Base-by-base conservation (phyloP, 441 rosid species). In the Brassica hybrid region DNA sequence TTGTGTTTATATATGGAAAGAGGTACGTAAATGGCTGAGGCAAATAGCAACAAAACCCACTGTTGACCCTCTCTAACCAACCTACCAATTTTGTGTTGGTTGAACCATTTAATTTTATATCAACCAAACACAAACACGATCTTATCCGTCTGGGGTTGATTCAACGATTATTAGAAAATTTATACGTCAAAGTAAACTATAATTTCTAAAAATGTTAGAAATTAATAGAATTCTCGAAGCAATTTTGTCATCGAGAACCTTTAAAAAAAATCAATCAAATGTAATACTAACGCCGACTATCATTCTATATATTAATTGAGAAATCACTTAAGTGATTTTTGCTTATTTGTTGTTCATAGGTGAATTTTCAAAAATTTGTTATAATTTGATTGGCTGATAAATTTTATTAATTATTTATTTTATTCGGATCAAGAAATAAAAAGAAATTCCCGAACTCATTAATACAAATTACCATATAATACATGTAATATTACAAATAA, bases 11-110 rank as follows among this genome's bases (percentile, higher is more conserved):
- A 63, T 54, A 34, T 50, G 36, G 4, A 67, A 56, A 13, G 9
- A 70, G 56, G 73, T 56, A 43, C 12, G 17, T 57, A 59, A 36
- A 52, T 67, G 73, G 77, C 52, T 48, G 32, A 76, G 23, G 11
- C 69, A 43, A 10, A 58, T 73, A 71, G 59, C 27, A 77, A 67
- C 80, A 76, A 60, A 62, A 69, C 6, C 67, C 43, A 74, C 56
- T 13, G 83, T 64, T 68, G 73, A 80, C 74, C 83, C 5, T 79
- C 76, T 73, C 65, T 23, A 77, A 74, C 85, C 74, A 80, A 74
- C 25, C 56, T 59, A 66, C 76, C 73, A 72, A 59, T 58, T 58
- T 59, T 66, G 69, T 36, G 74, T 77, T 79, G 65, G 85, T 27
- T 82, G 78, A 75, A 79, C 85, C 76, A 74, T 69, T 69, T 69